Evolutionary conservation across 306 rosid genomes (phyloP).

Genomic region (Fragaria vesca): DNA sequence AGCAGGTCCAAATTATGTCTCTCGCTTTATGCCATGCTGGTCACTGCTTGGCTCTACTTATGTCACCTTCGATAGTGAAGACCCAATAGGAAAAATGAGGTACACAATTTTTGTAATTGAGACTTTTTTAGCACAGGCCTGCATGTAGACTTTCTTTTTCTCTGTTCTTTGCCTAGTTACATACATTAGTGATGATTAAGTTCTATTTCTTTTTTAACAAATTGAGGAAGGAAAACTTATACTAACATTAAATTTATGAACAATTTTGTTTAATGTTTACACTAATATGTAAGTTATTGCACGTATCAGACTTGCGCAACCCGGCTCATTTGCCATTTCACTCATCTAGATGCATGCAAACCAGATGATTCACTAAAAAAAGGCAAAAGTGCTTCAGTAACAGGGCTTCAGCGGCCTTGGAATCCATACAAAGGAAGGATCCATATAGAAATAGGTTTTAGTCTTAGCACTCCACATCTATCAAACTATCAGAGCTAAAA

Average conservation of each 20-base stretch:
- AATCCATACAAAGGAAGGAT: neutral
- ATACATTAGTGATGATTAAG: too few species aligned
- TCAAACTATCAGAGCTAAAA: neutral
- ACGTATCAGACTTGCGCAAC: neutral
- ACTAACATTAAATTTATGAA: neutral
- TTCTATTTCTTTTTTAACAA: too few species aligned
- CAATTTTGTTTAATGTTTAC: too few species aligned
- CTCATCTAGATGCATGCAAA: neutral
- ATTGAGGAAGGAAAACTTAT: neutral
- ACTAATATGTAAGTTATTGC: neutral
- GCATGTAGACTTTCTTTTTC: neutral
- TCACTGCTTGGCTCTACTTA: neutral
- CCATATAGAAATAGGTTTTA: neutral
- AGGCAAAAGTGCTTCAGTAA: neutral
- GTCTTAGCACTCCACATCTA: neutral
- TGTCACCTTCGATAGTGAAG: neutral
- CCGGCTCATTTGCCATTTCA: neutral
- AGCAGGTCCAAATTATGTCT: neutral
- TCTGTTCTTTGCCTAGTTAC: neutral
- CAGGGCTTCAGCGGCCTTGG: neutral
- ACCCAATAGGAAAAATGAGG: neutral
- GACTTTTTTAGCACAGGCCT: neutral
- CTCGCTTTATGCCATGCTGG: neutral
- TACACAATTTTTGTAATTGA: neutral
- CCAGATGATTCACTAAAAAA: neutral